A percentile compares a stretch with the other conserved stretches of the same genome.
These are phyloP conservation scores for Tolypocladium nubicola DNA, from an alignment of 2,329 filamentous ascomycete genomes.

Conservation along the genomic window DNA sequence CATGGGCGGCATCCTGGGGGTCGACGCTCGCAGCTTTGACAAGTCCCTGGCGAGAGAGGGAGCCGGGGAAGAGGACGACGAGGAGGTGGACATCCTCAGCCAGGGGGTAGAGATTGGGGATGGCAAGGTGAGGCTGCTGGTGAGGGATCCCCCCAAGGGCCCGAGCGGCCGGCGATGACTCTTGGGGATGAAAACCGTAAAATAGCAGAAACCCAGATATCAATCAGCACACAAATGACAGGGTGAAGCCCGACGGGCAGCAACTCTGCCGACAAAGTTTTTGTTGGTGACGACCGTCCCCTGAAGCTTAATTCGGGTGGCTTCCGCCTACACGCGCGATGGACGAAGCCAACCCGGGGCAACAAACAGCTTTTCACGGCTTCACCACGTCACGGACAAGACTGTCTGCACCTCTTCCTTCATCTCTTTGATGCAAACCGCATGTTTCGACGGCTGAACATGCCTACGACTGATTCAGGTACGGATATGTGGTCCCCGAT, in stretches of 20 bases:
- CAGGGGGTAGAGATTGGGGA: conserved; percentile 59
- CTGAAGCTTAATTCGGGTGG: background rate
- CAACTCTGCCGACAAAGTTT: background rate
- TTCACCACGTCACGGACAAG: too few relatives aligned
- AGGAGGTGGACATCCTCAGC: conserved; percentile 46
- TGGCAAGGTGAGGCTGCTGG: conserved; percentile 54
- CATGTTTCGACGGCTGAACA: too few relatives aligned
- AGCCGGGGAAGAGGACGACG: conserved; percentile 25
- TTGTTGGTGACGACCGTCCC: background rate
- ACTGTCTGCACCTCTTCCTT: too few relatives aligned
- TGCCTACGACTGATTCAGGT: too few relatives aligned
- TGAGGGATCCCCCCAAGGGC: conserved; percentile 48
- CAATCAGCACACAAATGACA: background rate
- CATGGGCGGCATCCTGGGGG: conserved; percentile 66
- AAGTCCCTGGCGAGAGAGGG: conserved; percentile 43
- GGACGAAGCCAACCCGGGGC: too few relatives aligned
- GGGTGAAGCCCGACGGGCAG: background rate
- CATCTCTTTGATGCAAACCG: too few relatives aligned
- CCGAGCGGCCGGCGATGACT: conserved; percentile 37
- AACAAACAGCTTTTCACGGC: too few relatives aligned
- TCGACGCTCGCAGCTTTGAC: conserved; percentile 59
- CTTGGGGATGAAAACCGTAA: conserved; percentile 16
- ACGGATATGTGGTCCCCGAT: too few relatives aligned
- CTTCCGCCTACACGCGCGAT: too few relatives aligned
- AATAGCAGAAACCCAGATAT: conserved; percentile 7